phyloP scores from a whole-genome alignment of 1,284 basidiomycete species.

The Phellinidium pouzarii region DNA sequence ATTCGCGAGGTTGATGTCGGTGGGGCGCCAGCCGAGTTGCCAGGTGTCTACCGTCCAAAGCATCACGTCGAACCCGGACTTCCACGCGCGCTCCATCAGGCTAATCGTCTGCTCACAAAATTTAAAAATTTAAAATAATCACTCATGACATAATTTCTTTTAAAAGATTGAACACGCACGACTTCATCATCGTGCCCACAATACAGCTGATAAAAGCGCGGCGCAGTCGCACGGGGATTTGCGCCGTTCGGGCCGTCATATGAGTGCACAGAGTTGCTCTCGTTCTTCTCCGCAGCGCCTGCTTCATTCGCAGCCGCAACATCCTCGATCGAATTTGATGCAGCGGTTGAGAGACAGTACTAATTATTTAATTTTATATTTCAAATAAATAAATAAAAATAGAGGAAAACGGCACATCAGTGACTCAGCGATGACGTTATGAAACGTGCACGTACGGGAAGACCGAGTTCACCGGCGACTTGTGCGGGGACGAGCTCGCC shows the following conservation, averaged over 20 bases:
- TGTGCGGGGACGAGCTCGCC: conserved; percentile 51
- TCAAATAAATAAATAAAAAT: too few relatives aligned
- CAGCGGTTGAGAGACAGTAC: conserved; percentile 53
- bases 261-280: conserved; percentile 33
- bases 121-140: not conserved
- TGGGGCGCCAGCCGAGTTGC: conserved; percentile 54
- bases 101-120: conserved; percentile 32
- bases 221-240: conserved; percentile 30
- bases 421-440: not conserved
- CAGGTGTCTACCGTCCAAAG: conserved; percentile 56
- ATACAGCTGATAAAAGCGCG: conserved; percentile 56
- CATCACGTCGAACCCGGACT: conserved; percentile 43
- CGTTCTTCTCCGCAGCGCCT: conserved; percentile 32
- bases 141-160: too few relatives aligned
- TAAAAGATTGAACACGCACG: conserved; percentile 23
- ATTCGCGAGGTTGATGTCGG: conserved; percentile 48
- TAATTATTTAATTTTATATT: too few relatives aligned
- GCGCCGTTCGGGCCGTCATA: conserved; percentile 33
- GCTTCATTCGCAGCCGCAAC: conserved; percentile 44
- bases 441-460: conserved; percentile 34
- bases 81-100: conserved; percentile 42
- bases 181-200: conserved; percentile 52
- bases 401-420: not conserved
- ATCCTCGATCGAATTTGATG: conserved; percentile 45
- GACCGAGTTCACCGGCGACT: conserved; percentile 47